phyloP scores from a whole-genome alignment of 495 filamentous ascomycete species.

The Aspergillus nanangensis region DNA sequence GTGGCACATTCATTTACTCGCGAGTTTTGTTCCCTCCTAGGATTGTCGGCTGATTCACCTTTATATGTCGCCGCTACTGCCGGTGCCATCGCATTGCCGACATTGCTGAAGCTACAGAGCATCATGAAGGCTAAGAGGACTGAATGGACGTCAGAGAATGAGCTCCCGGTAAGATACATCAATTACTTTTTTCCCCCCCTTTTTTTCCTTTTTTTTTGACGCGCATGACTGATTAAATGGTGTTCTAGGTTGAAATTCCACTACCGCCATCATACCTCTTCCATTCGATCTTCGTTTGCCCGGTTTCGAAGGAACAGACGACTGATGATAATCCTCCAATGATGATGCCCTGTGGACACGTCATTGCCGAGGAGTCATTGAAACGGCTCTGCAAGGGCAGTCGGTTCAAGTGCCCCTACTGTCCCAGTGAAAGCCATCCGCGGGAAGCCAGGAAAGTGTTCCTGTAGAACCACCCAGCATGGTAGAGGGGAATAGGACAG shows the following conservation, averaged over 20 bases:
- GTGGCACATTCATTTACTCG: slow-evolving; percentile 80
- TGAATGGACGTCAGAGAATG: slow-evolving; percentile 89
- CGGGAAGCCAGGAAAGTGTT: slow-evolving; percentile 74
- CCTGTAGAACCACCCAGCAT: slow-evolving; percentile 24
- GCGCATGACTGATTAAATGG: slow-evolving; percentile 4
- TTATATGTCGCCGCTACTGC: slow-evolving; percentile 89
- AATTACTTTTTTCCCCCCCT: no score
- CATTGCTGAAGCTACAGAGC: slow-evolving; percentile 71
- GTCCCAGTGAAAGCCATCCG: slow-evolving; percentile 74
- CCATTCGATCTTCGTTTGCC: slow-evolving; percentile 96
- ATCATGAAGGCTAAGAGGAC: slow-evolving; percentile 84
- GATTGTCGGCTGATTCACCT: slow-evolving; percentile 80
- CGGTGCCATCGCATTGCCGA: slow-evolving; percentile 84
- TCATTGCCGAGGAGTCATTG: slow-evolving; percentile 81
- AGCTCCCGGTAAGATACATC: slow-evolving; percentile 80
- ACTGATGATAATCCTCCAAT: slow-evolving; percentile 92
- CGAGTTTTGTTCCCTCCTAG: slow-evolving; percentile 91
- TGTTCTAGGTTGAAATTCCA: slow-evolving; percentile 71
- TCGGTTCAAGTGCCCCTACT: slow-evolving; percentile 94
- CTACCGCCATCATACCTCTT: slow-evolving; percentile 83
- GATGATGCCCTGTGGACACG: slow-evolving; percentile 97
- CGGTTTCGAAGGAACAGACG: slow-evolving; percentile 91
- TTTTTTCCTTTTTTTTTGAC: background rate
- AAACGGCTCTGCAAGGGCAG: slow-evolving; percentile 70
- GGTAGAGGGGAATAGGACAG: background rate